Evolutionary conservation across 805 yeast species (phyloP), one percentile per base, ranked within the genome.

Genomic region (Metschnikowia baotianmanensis): DNA sequence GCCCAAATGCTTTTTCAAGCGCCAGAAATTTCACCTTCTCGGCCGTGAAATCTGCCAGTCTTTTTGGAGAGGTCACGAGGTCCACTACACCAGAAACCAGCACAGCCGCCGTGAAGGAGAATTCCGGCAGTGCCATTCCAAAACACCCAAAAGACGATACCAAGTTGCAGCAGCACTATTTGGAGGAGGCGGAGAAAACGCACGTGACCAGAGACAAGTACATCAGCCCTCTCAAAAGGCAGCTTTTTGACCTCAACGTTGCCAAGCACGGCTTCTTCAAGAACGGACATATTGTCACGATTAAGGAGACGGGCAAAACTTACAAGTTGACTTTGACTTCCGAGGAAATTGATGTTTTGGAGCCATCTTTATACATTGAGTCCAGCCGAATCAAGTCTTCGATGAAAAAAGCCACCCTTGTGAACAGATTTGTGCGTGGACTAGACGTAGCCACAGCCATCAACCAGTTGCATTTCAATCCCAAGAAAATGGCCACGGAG

Each of bases 391-490:
- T 90, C 53, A 87, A 87, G 61, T 77, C 90, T n/a, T 82, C 95
- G 5, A 77, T 83, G 71, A 91, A 91, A 65, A 91, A 91, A 66
- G 87, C 93, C 32, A 87, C 87, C 9, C 70, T 80, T 28, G 84
- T 88, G 35, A 71, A 86, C 50, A 75, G 97, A 51, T 78, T 89
- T 56, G 76, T 90, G 43, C 76, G 86, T 42, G 83, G 83, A 24
- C 66, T 85, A 63, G 75, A 79, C 38, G 79, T 86, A 25, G 77
- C 80, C 52, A 78, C 77, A 31, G 98, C 97, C 38, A 84, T 91
- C 52, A 87, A 91, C 29, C 97, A 90, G 67, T 82, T 90, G 53
- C 97, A 91, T 63, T 91, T 91, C 71, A 79, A 81, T 59, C 75
- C 81, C 34, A 88, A 87, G 66, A 79, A 83, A 54, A 77, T 89